Conservation (phyloP, 306 rosid species). For the Begonia fuchsioides region DNA sequence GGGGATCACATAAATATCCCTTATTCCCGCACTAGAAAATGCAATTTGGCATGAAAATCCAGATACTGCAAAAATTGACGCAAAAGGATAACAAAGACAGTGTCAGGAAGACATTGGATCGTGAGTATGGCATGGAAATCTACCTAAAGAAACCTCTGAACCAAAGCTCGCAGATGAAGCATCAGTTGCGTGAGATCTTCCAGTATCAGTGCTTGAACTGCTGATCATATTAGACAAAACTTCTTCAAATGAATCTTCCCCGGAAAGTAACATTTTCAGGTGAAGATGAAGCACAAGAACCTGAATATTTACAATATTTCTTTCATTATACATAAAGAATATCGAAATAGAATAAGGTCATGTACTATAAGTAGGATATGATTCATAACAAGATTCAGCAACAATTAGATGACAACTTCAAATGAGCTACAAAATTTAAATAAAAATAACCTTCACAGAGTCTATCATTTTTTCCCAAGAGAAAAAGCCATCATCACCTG, state of each 20-base stretch:
- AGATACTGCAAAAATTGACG: constrained; percentile 29
- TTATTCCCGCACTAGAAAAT: constrained; percentile 63
- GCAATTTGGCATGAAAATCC: constrained; percentile 66
- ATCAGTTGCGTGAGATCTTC: constrained; percentile 27
- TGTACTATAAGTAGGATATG: not conserved
- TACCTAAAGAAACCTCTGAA: constrained; percentile 75
- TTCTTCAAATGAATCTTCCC: constrained; percentile 34
- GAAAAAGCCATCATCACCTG: constrained; percentile 37
- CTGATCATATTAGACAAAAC: constrained; percentile 18
- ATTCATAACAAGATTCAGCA: not conserved
- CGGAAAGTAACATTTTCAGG: constrained; percentile 36
- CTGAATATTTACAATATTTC: constrained; percentile 23
- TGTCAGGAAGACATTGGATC: constrained; percentile 2
- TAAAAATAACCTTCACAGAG: constrained; percentile 48
- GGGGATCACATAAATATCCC: constrained; percentile 58
- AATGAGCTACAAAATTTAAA: not conserved
- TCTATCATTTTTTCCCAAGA: constrained; percentile 63
- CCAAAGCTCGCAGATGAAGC: constrained; percentile 65
- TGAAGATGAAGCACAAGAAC: constrained; percentile 56
- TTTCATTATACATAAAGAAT: not conserved
- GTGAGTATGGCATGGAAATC: constrained; percentile 6
- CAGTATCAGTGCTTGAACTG: constrained; percentile 25
- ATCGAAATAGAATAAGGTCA: not conserved
- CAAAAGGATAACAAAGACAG: not conserved
- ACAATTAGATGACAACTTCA: not conserved